phyloP scores from a whole-genome alignment of 331 rosid genomes.

The Malus hybrid region DNA sequence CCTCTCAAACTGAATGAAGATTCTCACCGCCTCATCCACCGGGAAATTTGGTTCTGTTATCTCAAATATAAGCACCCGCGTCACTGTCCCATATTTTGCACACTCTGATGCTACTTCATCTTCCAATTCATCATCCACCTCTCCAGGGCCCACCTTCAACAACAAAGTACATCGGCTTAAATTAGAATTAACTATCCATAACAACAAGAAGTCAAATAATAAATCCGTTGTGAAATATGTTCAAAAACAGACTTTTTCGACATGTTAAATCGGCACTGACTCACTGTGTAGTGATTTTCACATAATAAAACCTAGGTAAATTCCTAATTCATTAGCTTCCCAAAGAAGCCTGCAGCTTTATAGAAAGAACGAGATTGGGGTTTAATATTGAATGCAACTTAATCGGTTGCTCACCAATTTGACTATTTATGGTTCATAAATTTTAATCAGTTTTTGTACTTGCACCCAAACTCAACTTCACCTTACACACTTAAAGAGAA shows the following conservation, averaged over 20 bases:
- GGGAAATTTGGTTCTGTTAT: conserved; percentile 88
- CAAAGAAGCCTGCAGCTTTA: background rate
- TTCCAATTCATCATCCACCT: conserved; percentile 91
- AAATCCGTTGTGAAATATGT: background rate
- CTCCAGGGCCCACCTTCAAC: conserved; percentile 90
- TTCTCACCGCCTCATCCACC: conserved; percentile 69
- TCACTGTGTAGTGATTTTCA: background rate
- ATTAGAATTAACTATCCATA: background rate
- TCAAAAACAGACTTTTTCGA: background rate
- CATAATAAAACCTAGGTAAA: background rate
- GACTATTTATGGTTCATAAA: background rate
- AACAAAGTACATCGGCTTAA: conserved; percentile 13
- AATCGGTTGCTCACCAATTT: background rate
- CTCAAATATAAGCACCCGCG: conserved; percentile 85
- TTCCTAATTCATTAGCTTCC: background rate
- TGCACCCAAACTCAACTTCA: background rate
- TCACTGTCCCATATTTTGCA: conserved; percentile 80
- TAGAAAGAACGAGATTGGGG: background rate
- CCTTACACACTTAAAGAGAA: too few relatives aligned
- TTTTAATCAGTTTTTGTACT: background rate
- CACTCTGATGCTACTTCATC: conserved; percentile 94
- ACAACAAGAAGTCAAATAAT: background rate
- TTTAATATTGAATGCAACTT: background rate
- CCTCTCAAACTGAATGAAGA: conserved; percentile 90
- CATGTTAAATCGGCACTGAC: background rate